These are phyloP conservation scores for Geosmithia putterillii DNA, from an alignment of 2,329 filamentous ascomycete genomes.

Conservation along the genomic window DNA sequence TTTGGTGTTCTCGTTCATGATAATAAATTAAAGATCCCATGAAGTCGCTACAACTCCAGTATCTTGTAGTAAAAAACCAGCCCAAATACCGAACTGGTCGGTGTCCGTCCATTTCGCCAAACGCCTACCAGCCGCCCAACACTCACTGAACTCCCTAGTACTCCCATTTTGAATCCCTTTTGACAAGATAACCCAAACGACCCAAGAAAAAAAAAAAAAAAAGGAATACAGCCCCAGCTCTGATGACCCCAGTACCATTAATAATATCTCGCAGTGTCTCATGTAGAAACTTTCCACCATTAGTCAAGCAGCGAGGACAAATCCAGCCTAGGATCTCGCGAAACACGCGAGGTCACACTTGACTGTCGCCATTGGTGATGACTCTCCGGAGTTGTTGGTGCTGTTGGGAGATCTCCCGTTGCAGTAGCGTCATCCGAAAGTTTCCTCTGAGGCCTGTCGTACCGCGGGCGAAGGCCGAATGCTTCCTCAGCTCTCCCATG, in stretches of 20 bases:
- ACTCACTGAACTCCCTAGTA: background rate
- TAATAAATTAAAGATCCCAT: too few species aligned
- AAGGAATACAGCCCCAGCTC: background rate
- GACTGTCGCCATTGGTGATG: background rate
- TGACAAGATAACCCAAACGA: background rate
- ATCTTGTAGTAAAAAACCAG: background rate
- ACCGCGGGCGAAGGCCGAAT: background rate
- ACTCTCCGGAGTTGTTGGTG: conserved; percentile 18
- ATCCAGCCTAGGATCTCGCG: background rate
- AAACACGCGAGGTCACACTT: background rate
- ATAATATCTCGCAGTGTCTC: background rate
- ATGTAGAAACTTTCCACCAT: background rate
- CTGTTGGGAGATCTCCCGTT: conserved; percentile 12
- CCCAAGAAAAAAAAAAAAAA: background rate
- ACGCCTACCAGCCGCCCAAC: background rate
- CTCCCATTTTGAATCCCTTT: background rate
- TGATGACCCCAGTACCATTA: background rate
- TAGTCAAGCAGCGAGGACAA: background rate
- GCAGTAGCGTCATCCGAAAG: background rate
- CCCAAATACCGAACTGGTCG: background rate
- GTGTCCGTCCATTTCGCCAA: background rate
- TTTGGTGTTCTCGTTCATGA: too few species aligned
- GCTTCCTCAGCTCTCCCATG: too few species aligned
- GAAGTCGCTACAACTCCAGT: too few species aligned
- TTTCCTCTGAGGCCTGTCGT: background rate